Base-by-base conservation (phyloP, 2,329 filamentous ascomycete genomes). In the Xylaria polymorpha region DNA sequence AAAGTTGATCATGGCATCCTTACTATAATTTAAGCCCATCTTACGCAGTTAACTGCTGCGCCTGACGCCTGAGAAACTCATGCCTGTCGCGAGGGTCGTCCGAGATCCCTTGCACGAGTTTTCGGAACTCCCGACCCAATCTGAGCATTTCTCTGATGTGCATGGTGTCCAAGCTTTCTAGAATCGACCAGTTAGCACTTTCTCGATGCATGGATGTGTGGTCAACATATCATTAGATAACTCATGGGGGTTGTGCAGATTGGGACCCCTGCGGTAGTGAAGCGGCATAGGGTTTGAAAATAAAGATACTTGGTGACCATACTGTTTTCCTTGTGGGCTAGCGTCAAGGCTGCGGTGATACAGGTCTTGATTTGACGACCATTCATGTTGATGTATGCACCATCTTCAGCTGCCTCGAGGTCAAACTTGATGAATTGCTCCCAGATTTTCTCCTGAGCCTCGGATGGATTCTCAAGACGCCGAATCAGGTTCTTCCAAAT, bases 281-380 rank as follows among this genome's bases (percentile, higher is more conserved):
- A 14, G 25, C 9, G 37, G 14, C 35, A 37, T 37, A 20, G 48
- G 20, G 9, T 32, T 10, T 29, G 2, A 51, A n/a, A 29, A 48
- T 18, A 43, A 18, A 18, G 22, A 18, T 22, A 53, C 8, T 56
- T 9, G 14, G 57, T 56, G 4, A 18, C 29, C 65, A 44, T 71
- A 71, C 65, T 6, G 10, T 57, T 50, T 25, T 64, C 51, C 15
- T 56, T 46, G 32, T 48, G 61, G 15, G 68, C 70, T 6, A 72
- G 35, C 7, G 60, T 55, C 7, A 57, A 35, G 1, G 70, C 70
- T 18, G 68, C 70, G 37, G 50, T 56, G 12, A 72, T 51, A 39
- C 68, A 72, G 20, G 62, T 67, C 22, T 62, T 64, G 29, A 72
- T 72, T 22, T 72, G 65, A n/a, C 66, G 55, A 8, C 68, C 70